Evolutionary conservation across 371 early-diverging fungal species (phyloP), one percentile per base, ranked within the genome.

Genomic region (Rhizopus delemar): DNA sequence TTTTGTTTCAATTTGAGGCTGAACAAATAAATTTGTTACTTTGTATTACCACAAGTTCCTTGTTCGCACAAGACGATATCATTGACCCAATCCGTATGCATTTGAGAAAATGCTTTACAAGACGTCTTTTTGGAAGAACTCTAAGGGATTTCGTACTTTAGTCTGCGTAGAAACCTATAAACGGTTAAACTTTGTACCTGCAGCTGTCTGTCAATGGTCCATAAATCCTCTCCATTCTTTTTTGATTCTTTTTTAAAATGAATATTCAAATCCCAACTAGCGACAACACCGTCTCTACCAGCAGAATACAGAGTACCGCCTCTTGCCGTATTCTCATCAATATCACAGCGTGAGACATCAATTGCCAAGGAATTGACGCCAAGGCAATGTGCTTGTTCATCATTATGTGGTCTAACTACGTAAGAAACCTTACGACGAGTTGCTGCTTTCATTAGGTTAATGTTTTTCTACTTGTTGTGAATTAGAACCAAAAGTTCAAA

Each of bases 1-100:
- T 39, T 12, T 39, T 2, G 39, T 43, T 43, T 43, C 43, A 43
- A 13, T 15, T 5, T 43, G 15, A 43, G 15, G 8, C n/a, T 43
- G 15, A 43, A 38, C 4, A 39, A 46, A 39, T 29, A 15, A 3
- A 33, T 31, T 38, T 43, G 34, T 34, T 3, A 11, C 13, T 11
- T 33, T 35, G 15, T 41, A 49, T 59, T 73, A 77, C 77, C 71
- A 58, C 60, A 63, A 29, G 64, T 66, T 46, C 74, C 74, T 51
- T 53, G 45, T 33, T 70, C 49, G 45, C 88, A 89, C 6, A 94
- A 80, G 4, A 89, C 85, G 52, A 98, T 84, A 62, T 94, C 96
- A 69, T 96, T 97, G 8, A 98, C 92, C 98, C 98, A 98, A 71
- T 97, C 97, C 6, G 90, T 87, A 65, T 98, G 98, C 63, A 91